A percentile compares a stretch with the other conserved stretches of the same genome.
Conservation (phyloP, 768 basidiomycete species). For the Tylopilus plumbeoviolaceoides region DNA sequence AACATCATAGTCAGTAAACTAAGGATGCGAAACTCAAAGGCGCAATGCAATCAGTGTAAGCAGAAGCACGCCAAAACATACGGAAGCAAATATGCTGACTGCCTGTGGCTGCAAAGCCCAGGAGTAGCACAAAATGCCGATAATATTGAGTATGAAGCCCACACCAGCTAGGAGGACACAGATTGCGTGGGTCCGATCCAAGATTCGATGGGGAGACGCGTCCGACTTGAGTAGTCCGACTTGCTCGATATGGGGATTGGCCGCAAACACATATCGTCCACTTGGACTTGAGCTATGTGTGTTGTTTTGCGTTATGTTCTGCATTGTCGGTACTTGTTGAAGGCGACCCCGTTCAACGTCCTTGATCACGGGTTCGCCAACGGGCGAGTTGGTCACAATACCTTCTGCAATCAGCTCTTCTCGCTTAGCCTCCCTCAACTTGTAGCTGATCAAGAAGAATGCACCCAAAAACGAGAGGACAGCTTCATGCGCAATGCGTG, state of each 20-base stretch:
- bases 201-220: conserved; percentile 37
- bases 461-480: conserved; percentile 50
- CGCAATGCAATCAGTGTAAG: conserved; percentile 15
- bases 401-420: conserved; percentile 41
- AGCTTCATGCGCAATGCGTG: conserved; percentile 18
- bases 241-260: conserved; percentile 48
- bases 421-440: conserved; percentile 47
- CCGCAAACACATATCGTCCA: conserved; percentile 32
- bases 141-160: conserved; percentile 48
- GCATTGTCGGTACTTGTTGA: background rate
- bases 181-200: conserved; percentile 47
- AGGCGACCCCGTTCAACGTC: conserved; percentile 13
- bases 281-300: background rate
- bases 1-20: background rate
- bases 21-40: background rate
- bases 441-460: conserved; percentile 56
- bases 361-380: background rate
- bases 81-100: conserved; percentile 42
- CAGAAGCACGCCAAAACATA: conserved; percentile 36
- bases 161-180: conserved; percentile 43
- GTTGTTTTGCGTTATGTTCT: background rate
- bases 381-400: conserved; percentile 19
- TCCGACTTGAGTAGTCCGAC: conserved; percentile 41
- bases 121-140: conserved; percentile 47
- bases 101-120: conserved; percentile 46